Conservation (phyloP, 192 early-diverging fungal species). For the Backusella parvicylindrica region DNA sequence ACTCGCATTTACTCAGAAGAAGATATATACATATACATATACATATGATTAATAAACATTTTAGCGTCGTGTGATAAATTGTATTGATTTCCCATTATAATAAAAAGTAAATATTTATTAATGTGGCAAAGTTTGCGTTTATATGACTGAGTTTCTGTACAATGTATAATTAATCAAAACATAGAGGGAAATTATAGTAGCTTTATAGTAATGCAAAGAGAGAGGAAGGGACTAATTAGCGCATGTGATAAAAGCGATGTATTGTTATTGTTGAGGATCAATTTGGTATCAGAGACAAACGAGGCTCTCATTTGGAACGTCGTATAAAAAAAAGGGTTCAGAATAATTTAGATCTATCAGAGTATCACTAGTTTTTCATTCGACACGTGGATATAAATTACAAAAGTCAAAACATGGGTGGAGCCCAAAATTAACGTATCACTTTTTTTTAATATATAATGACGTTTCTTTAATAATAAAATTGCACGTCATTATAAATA, state of each 20-base stretch:
- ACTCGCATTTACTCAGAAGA: background rate
- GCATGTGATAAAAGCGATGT: background rate
- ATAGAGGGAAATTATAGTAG: background rate
- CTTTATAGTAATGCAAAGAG: background rate
- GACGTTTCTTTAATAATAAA: background rate
- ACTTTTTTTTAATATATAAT: background rate
- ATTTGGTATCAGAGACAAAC: background rate
- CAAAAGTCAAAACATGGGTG: constrained; percentile 3
- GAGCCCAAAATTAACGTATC: background rate
- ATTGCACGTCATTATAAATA: background rate
- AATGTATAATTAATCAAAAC: background rate
- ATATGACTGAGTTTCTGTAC: background rate
- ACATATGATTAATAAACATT: background rate
- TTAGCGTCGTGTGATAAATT: background rate
- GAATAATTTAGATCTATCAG: background rate
- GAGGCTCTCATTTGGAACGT: background rate
- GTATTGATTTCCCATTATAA: background rate
- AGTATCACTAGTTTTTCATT: background rate
- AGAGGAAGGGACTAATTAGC: background rate
- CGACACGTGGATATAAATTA: background rate
- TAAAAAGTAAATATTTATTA: background rate
- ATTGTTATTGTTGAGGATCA: background rate
- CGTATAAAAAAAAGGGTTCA: background rate
- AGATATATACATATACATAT: background rate
- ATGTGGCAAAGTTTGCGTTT: too few species aligned